Evolutionary conservation across 495 filamentous ascomycete genomes (phyloP).

Genomic region (Penicillium cinerascens): DNA sequence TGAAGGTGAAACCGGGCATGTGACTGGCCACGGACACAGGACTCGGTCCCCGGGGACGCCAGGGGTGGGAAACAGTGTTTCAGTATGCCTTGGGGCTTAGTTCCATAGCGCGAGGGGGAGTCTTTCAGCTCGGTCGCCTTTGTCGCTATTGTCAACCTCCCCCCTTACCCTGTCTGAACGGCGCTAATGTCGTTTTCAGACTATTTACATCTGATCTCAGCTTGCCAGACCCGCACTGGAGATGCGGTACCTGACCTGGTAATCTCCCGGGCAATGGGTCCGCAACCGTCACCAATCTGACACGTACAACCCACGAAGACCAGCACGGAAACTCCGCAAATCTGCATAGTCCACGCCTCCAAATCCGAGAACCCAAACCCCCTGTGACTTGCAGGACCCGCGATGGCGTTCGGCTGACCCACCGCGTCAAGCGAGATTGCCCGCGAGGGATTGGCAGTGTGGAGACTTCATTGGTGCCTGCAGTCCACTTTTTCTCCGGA

Average conservation of each 20-base stretch:
- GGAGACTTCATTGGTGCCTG: constrained; percentile 18
- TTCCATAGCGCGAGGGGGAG: background rate
- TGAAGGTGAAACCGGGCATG: constrained; percentile 5
- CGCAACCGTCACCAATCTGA: background rate
- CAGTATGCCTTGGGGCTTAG: constrained; percentile 12
- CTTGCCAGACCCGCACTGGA: constrained; percentile 14
- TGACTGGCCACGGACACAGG: constrained; percentile 14
- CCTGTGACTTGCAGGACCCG: constrained; percentile 11
- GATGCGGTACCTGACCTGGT: constrained; percentile 4
- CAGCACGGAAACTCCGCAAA: background rate
- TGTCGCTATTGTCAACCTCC: background rate
- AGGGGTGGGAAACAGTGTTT: constrained; percentile 23
- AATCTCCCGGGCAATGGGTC: constrained; percentile 16
- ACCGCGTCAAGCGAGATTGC: constrained; percentile 15
- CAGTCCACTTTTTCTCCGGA: constrained; percentile 31
- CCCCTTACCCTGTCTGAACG: constrained; percentile 5
- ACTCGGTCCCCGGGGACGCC: constrained; percentile 15
- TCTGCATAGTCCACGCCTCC: background rate
- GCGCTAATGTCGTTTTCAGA: constrained; percentile 16
- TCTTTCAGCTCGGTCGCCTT: constrained; percentile 3
- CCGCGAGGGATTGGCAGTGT: constrained; percentile 9
- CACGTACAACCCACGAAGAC: background rate
- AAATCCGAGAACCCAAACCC: background rate
- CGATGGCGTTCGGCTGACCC: constrained; percentile 21
- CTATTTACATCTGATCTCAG: constrained; percentile 27